These are phyloP conservation scores for Ampelocalamus luodianensis DNA, from an alignment of 176 grass and related monocot species.

Conservation along the genomic window DNA sequence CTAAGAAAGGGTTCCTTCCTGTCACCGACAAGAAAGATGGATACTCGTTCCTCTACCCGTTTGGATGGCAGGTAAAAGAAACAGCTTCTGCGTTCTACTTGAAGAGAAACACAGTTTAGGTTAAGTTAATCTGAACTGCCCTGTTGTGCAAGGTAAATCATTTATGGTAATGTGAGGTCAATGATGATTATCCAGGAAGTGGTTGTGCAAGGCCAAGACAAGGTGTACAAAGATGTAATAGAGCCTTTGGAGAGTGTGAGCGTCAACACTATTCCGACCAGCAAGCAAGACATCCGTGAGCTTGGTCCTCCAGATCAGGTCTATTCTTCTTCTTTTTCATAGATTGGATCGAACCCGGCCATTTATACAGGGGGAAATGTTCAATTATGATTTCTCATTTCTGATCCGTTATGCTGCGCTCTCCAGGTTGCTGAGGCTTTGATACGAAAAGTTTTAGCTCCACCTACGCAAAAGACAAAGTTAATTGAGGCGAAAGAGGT, in stretches of 20 bases:
- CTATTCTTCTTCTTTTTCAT: not conserved
- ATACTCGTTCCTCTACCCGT: constrained; percentile 87
- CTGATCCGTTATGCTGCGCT: not conserved
- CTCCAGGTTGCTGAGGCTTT: constrained; percentile 80
- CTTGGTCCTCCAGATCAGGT: constrained; percentile 83
- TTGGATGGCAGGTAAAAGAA: constrained; percentile 88
- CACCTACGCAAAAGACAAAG: constrained; percentile 80
- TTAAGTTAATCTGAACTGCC: not conserved
- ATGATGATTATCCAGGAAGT: constrained; percentile 63
- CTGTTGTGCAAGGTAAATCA: not conserved
- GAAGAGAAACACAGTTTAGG: not conserved
- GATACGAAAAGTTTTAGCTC: constrained; percentile 76
- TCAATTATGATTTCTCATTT: not conserved
- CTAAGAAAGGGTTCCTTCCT: constrained; percentile 81
- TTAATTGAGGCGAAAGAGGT: constrained; percentile 96
- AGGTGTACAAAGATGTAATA: constrained; percentile 97
- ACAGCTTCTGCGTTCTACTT: not conserved
- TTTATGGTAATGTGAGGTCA: not conserved
- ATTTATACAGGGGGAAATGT: not conserved
- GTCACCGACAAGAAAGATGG: constrained; percentile 70
- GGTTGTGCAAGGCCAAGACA: constrained; percentile 83
- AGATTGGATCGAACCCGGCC: not conserved
- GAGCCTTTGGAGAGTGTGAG: constrained; percentile 93
- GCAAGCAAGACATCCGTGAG: constrained; percentile 78
- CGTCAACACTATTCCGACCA: constrained; percentile 76